Evolutionary conservation across 148 eudicot species (phyloP).

Genomic region (Nepenthes gracilis): DNA sequence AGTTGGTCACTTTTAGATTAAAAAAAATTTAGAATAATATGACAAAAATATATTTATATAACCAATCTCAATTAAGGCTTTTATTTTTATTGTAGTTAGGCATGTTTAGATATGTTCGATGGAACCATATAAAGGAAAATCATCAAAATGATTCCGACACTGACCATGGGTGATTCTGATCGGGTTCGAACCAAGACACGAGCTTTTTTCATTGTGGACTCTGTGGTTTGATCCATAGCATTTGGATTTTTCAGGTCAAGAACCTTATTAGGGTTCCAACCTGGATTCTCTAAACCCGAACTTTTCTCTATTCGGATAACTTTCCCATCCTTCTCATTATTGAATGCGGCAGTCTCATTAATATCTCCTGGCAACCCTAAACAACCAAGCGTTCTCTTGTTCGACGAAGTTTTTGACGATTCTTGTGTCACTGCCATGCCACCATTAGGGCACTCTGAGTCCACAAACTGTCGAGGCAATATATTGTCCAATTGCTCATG

Average conservation of each 20-base stretch:
- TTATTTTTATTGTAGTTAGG: too few species aligned
- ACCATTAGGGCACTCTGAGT: conserved; percentile 14
- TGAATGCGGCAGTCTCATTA: conserved; percentile 3
- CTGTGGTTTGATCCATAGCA: conserved; percentile 27
- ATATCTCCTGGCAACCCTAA: conserved; percentile 28
- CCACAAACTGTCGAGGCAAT: conserved; percentile 53
- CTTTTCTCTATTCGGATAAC: conserved; percentile 32
- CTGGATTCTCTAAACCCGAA: conserved; percentile 29
- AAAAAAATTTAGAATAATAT: too few species aligned
- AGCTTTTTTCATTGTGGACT: conserved; percentile 81
- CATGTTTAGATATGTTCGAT: too few species aligned
- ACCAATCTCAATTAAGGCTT: too few species aligned
- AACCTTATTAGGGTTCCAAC: conserved; percentile 49
- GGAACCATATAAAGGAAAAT: too few species aligned
- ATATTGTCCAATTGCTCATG: conserved; percentile 17
- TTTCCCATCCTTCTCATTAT: conserved; percentile 22
- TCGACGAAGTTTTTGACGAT: conserved; percentile 45
- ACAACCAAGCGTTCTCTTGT: conserved; percentile 32
- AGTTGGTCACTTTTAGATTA: background rate
- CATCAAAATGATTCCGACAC: background rate
- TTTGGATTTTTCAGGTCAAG: conserved; percentile 26
- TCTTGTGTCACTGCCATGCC: conserved; percentile 12
- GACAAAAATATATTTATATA: too few species aligned
- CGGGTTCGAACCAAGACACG: conserved; percentile 62
- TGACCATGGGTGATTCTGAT: conserved; percentile 69